Conservation (phyloP, 768 basidiomycete species). For the Suillus hirtellus region DNA sequence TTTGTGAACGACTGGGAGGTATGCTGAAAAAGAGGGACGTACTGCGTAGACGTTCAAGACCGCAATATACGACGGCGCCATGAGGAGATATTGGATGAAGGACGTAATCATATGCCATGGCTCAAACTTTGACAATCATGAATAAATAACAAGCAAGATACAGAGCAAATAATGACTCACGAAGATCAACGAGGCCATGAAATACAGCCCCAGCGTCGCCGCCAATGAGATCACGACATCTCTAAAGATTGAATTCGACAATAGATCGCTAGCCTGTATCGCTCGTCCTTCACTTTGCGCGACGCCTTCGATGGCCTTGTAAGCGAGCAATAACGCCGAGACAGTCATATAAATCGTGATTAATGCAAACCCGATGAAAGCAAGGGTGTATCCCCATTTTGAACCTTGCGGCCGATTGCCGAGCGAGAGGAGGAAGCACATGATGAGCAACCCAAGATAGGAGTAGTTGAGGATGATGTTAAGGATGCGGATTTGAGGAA, state of each 20-base stretch:
- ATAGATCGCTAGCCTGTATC: conserved; percentile 58
- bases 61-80: conserved; percentile 92
- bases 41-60: conserved; percentile 91
- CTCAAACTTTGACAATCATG: conserved; percentile 62
- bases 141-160: conserved; percentile 1
- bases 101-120: conserved; percentile 99
- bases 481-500: conserved; percentile 65
- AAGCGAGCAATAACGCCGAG: conserved; percentile 78
- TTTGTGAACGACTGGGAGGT: conserved; percentile 7
- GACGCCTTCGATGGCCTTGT: conserved; percentile 74
- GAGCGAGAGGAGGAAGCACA: conserved; percentile 84
- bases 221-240: conserved; percentile 84
- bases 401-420: conserved; percentile 93
- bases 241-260: conserved; percentile 78
- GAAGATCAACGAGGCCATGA: conserved; percentile 80
- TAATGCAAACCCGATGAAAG: conserved; percentile 84
- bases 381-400: conserved; percentile 82
- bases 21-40: conserved; percentile 15
- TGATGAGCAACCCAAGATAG: conserved; percentile 84
- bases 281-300: conserved; percentile 44
- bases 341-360: conserved; percentile 98
- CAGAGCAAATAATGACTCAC: conserved; percentile 48
- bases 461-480: conserved; percentile 83
- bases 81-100: conserved; percentile 87
- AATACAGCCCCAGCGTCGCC: conserved; percentile 89